Evolutionary conservation across 768 basidiomycete genomes (phyloP).

Genomic region (Mycena chlorophos): DNA sequence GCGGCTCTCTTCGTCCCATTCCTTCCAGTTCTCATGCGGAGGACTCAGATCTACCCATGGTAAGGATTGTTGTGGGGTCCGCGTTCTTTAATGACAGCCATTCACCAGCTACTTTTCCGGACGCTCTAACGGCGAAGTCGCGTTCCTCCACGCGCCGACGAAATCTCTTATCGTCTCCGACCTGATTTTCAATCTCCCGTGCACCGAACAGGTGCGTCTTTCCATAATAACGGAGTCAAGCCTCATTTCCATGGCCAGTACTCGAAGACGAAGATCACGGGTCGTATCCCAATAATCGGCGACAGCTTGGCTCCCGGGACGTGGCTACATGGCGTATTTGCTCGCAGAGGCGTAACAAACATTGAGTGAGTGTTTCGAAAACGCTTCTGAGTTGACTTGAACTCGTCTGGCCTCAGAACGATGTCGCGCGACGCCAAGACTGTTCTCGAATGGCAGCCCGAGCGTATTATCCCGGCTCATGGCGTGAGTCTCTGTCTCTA

Average conservation of each 20-base stretch:
- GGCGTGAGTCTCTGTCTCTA: constrained; percentile 32
- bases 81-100: background rate
- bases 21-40: background rate
- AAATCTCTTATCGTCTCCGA: constrained; percentile 80
- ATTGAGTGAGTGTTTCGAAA: background rate
- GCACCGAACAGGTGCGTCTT: constrained; percentile 55
- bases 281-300: background rate
- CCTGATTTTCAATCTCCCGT: constrained; percentile 79
- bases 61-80: constrained; percentile 18
- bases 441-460: constrained; percentile 73
- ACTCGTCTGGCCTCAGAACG: constrained; percentile 40
- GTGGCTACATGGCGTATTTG: background rate
- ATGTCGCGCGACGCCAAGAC: constrained; percentile 66
- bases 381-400: constrained; percentile 32
- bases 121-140: constrained; percentile 76
- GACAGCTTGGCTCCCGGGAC: background rate
- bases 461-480: constrained; percentile 74
- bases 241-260: background rate
- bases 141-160: constrained; percentile 72
- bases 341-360: background rate
- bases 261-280: background rate
- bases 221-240: background rate
- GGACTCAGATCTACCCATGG: constrained; percentile 50
- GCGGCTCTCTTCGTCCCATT: constrained; percentile 1
- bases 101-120: constrained; percentile 63